Percentiles rank a stretch among this genome's conserved stretches.
Conservation (phyloP, 139 green algal species). For the Nannochloris sp. region DNA sequence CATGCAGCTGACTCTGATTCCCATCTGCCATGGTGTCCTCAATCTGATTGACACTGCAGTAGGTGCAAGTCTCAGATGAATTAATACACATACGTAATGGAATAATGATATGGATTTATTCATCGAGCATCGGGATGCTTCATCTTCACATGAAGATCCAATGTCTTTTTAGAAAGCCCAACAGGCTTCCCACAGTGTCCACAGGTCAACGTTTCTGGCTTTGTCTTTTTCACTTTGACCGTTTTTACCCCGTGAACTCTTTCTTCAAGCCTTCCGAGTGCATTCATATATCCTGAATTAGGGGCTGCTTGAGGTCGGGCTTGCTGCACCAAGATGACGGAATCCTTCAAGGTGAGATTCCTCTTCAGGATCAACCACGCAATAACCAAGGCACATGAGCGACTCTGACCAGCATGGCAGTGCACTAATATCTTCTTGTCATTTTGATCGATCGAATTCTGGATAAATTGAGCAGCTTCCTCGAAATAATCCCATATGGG, state of each 20-base stretch:
- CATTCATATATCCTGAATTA: slow-evolving; percentile 72
- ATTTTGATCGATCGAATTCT: slow-evolving; percentile 29
- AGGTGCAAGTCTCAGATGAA: not conserved
- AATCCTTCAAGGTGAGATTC: slow-evolving; percentile 43
- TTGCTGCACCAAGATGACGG: slow-evolving; percentile 35
- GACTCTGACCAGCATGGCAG: slow-evolving; percentile 75
- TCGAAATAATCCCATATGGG: slow-evolving; percentile 59
- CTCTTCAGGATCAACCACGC: slow-evolving; percentile 28
- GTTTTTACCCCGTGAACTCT: slow-evolving; percentile 40
- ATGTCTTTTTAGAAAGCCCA: slow-evolving; percentile 51
- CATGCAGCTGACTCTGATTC: not conserved
- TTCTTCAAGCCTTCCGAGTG: slow-evolving; percentile 54
- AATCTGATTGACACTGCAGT: slow-evolving; percentile 19
- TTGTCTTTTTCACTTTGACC: slow-evolving; percentile 51
- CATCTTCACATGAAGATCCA: slow-evolving; percentile 57
- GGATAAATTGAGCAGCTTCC: slow-evolving; percentile 50
- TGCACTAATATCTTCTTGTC: slow-evolving; percentile 66
- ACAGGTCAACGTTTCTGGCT: slow-evolving; percentile 48
- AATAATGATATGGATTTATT: too few species aligned
- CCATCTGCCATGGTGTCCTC: slow-evolving; percentile 10
- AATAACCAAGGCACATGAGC: slow-evolving; percentile 37
- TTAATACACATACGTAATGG: too few species aligned
- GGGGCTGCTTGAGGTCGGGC: slow-evolving; percentile 49
- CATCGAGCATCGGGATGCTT: slow-evolving; percentile 40
- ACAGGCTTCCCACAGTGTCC: slow-evolving; percentile 51